Percentiles rank a stretch among this genome's conserved stretches.
phyloP scores from a whole-genome alignment of 2,329 filamentous ascomycete genomes.

The Zymoseptoria brevis region DNA sequence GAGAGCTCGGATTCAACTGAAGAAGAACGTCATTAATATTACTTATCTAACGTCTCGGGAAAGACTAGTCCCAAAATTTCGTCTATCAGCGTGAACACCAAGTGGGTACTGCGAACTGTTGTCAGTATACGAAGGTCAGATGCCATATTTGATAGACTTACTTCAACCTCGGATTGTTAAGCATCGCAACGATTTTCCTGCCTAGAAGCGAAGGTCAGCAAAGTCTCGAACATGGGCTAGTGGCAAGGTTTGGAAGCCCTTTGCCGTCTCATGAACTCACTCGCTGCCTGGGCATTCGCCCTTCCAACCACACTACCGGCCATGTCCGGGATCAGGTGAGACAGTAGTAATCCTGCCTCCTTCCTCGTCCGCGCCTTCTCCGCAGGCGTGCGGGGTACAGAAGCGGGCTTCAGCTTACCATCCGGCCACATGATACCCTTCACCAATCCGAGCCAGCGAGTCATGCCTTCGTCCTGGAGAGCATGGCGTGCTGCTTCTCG shows the following conservation, averaged over 20 bases:
- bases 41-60: slow-evolving; percentile 22
- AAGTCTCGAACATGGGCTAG: too few species aligned
- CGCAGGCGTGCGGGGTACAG: slow-evolving; percentile 52
- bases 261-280: too few species aligned
- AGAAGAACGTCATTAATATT: slow-evolving; percentile 2
- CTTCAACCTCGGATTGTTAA: slow-evolving; percentile 90
- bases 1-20: background rate
- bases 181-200: slow-evolving; percentile 75
- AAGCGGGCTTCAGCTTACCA: slow-evolving; percentile 47
- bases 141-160: slow-evolving; percentile 40
- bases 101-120: slow-evolving; percentile 36
- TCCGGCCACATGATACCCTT: slow-evolving; percentile 74
- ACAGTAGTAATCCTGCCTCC: slow-evolving; percentile 82
- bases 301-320: slow-evolving; percentile 89
- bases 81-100: slow-evolving; percentile 44
- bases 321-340: slow-evolving; percentile 81
- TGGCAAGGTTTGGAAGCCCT: too few species aligned
- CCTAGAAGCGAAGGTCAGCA: slow-evolving; percentile 35
- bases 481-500: slow-evolving; percentile 71
- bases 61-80: slow-evolving; percentile 42
- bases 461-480: slow-evolving; percentile 67
- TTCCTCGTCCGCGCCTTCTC: slow-evolving; percentile 75
- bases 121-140: slow-evolving; percentile 9
- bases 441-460: slow-evolving; percentile 67
- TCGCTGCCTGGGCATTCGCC: slow-evolving; percentile 78